Conservation (phyloP, 129 eudicot genomes). For the Flaveria brownii region DNA sequence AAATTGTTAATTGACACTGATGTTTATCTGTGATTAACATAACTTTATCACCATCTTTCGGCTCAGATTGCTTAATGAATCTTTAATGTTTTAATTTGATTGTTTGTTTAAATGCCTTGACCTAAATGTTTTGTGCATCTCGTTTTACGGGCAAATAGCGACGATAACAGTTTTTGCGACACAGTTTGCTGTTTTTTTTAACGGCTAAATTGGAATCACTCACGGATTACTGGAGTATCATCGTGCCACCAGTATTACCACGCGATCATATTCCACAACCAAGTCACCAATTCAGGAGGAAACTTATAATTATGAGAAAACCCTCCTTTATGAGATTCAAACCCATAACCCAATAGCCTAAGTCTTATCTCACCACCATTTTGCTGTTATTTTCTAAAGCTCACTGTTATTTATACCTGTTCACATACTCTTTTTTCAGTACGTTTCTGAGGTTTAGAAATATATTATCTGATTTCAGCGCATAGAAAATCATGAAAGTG, state of each 20-base stretch:
- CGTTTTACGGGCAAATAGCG: constrained; percentile 58
- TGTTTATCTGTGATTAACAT: constrained; percentile 45
- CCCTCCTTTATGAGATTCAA: too few species aligned
- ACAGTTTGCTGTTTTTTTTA: constrained; percentile 49
- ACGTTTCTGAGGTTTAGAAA: too few species aligned
- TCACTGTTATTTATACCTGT: constrained; percentile 58
- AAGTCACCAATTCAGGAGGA: too few species aligned
- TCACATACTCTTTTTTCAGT: constrained; percentile 30
- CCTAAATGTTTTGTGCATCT: constrained; percentile 40
- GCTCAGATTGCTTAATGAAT: constrained; percentile 56
- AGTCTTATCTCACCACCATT: too few species aligned
- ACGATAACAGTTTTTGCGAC: constrained; percentile 74
- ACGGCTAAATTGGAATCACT: too few species aligned
- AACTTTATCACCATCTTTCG: constrained; percentile 73
- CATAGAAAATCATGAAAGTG: too few species aligned
- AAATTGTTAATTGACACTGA: constrained; percentile 32
- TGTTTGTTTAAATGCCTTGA: constrained; percentile 33
- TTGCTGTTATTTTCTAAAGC: constrained; percentile 44
- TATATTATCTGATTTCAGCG: too few species aligned
- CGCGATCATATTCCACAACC: too few species aligned
- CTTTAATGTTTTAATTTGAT: background rate
- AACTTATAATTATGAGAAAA: too few species aligned
- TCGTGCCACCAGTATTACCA: too few species aligned
- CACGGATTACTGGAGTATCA: too few species aligned
- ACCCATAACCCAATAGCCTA: too few species aligned